Base-by-base conservation (phyloP, 2,329 filamentous ascomycete species). In the Colletotrichum falcatum region DNA sequence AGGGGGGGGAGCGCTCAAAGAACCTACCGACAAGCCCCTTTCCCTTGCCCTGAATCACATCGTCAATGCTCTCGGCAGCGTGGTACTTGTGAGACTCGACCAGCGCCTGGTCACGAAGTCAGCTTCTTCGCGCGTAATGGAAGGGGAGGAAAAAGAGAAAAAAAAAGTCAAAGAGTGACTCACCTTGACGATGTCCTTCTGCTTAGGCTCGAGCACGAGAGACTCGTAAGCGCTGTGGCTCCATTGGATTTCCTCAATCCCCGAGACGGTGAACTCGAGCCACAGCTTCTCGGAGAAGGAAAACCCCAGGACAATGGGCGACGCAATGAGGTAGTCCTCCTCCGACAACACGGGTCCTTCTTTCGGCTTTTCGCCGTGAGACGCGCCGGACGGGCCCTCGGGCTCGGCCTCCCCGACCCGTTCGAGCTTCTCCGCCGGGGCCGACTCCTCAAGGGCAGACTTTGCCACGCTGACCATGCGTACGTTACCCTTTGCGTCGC, bases 261-360 rank as follows among this genome's bases (percentile, higher is more conserved):
- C 90, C 0, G 92, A 93, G 26, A 98, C 91, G 0, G 90, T 91
- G 75, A 97, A 94, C 78, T 97, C 94, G 0, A 97, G 87, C 95
- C 94, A 98, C 12, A 94, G 85, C 81, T 97, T 97, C 80, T 97
- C 94, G 1, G 89, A 90, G 78, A 97, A 97, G 0, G 93, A 89
- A 75, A 97, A 97, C 0, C 94, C 95, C 1, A 97, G 87, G 0
- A 97, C 93, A 0, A 97, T 90, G 0, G 94, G 92, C 2, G 93
- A 95, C 2, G 94, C 91, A 59, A 97, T 91, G 7, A 97, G 84
- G 30, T 96, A 91, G 74, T 97, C 93, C 72, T 97, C 94, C 59
- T 96, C 93, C 0, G 87, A 92, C 78, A 96, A 95, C 26, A 88
- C 84, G 1, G 86, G 86, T 3, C 78, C 72, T 20, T 74, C 74